Base-by-base conservation (phyloP, 2,329 filamentous ascomycete species). In the Myotisia sp. region DNA sequence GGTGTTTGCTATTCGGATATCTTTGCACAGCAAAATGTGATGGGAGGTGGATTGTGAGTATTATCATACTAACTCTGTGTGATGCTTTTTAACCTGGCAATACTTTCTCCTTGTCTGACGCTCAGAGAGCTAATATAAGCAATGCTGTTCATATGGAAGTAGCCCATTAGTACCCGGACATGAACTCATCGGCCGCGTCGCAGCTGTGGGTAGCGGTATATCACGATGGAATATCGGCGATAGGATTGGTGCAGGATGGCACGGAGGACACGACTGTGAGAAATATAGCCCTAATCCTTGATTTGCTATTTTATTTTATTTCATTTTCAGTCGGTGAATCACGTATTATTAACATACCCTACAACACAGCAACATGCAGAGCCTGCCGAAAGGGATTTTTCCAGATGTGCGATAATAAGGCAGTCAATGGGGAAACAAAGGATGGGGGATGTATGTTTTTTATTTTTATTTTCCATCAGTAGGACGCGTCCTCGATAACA, bases 1-100 rank as follows among this genome's bases (percentile, higher is more conserved):
- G 80, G 79, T 29, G 69, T 86, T 29, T 85, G 80, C 54, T 75
- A 74, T 51, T 70, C 68, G 1, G 79, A 85, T 45, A 40, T 56
- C 12, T 55, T 51, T 35, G 54, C 68, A 1, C 59, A 65, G 32
- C 29, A 48, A 2, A 71, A 72, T 16, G 46, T 54, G 3, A 57
- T 77, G 27, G 71, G 70, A 7, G 64, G 70, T 27, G 46, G 64
- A 13, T 76, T 70, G 54, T 56, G 46, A 33, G 46, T 45, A 9
- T 19, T 6, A 26, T 22, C 13, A 29, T 20, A 27, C 13, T 27
- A 24, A 20, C 9, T 22, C 10, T 19, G 8, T 18, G 6, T 20
- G 13, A 28, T 32, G 16, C 22, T 33, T 20, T 22, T 5, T 16
- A 27, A 13, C 14, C 10, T 24, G 23, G 24, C 20, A 33, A 12